These are phyloP conservation scores for Porodaedalea pini DNA, from an alignment of 1,284 basidiomycete genomes.

Conservation along the genomic window DNA sequence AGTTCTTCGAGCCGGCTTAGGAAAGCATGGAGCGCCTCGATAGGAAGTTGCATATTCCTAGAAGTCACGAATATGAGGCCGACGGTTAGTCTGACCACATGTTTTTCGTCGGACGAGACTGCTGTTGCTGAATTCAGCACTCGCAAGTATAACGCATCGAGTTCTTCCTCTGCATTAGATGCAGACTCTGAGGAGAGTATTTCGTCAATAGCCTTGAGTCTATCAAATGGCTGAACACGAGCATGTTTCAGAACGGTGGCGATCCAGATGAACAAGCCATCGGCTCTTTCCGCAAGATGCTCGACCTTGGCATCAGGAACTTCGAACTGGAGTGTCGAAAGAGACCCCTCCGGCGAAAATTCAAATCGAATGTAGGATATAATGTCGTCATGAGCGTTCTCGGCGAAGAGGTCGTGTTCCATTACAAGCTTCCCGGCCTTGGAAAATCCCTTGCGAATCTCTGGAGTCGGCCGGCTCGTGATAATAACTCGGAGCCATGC, in stretches of 20 bases:
- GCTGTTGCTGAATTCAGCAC: neutral
- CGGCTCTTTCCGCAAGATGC: constrained; percentile 24
- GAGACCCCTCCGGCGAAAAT: constrained; percentile 22
- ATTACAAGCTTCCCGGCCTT: neutral
- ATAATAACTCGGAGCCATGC: neutral
- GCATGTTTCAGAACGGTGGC: constrained; percentile 23
- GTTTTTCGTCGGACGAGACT: neutral
- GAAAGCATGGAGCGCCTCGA: neutral
- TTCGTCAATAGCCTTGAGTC: neutral
- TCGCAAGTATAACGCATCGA: neutral
- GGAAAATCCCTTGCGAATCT: neutral
- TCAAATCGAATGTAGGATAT: neutral
- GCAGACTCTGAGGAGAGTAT: neutral
- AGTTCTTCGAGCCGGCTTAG: too few relatives aligned
- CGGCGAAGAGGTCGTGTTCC: neutral
- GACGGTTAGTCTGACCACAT: neutral
- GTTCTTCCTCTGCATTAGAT: neutral
- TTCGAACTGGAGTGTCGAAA: constrained; percentile 7
- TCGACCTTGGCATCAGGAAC: constrained; percentile 11
- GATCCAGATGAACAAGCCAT: constrained; percentile 31
- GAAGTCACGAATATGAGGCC: neutral
- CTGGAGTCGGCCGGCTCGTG: neutral
- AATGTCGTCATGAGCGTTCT: neutral
- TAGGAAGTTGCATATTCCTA: neutral
- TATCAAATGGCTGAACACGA: neutral